Evolutionary conservation across 2,329 filamentous ascomycete genomes (phyloP), one percentile per base, ranked within the genome.

Genomic region (Scedosporium minutisporum): DNA sequence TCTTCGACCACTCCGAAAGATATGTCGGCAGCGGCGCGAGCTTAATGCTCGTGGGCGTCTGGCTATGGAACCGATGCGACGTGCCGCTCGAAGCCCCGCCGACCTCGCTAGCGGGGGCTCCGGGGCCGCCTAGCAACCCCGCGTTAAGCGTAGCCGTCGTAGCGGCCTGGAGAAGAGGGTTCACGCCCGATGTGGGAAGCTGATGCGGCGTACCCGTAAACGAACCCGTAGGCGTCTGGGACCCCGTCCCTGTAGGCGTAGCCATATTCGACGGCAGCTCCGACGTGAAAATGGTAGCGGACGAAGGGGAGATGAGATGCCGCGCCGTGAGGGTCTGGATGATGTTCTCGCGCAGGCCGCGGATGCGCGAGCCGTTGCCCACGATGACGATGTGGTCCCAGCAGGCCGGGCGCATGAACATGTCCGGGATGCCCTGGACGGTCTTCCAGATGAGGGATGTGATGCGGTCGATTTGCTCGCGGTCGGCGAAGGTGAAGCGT

Each of bases 361-460:
- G 79, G 58, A 85, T 79, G 57, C 82, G 82, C 44, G 80, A 87
- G 63, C 95, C 95, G 70, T 96, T 96, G 68, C 95, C 95, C 61
- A 96, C 89, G 62, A 99, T 89, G 67, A 96, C 88, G 61, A 99
- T 76, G 65, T 89, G 90, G 69, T 97, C 93, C 95, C 95, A 99
- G 66, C 96, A 88, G 42, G 89, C 83, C 42, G 90, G 87, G 55
- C 95, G 87, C 79, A 92, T 93, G 69, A 89, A 88, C 67, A 91
- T 86, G 65, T 96, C 92, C 57, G 91, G 87, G 25, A 96, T 90
- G 42, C 87, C 85, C 68, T 93, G 87, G 61, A 97, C 86, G 1
- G 91, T 87, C 63, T 88, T 86, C 74, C 96, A 92, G 66, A 97
- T 88, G 46, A 90, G 86, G 62, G 88, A 87, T 25, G 90, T 90